phyloP scores from a whole-genome alignment of 2,329 filamentous ascomycete genomes.

The Ophiostoma quercus region DNA sequence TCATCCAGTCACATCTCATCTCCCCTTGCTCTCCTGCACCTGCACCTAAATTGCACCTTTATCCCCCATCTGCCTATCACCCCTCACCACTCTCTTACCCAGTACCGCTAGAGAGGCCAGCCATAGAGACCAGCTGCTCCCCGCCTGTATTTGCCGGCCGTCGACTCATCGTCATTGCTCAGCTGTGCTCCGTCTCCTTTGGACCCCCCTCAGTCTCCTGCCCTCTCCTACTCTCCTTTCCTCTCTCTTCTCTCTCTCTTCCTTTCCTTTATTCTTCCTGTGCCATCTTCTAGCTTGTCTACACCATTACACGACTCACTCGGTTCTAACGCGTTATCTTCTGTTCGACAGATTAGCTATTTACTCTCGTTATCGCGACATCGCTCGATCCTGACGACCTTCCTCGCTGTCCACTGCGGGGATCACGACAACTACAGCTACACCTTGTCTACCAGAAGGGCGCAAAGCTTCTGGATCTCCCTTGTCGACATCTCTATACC shows the following conservation, averaged over 20 bases:
- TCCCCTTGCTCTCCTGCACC: constrained; percentile 19
- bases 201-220: not conserved
- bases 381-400: not conserved
- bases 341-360: not conserved
- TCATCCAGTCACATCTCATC: constrained; percentile 21
- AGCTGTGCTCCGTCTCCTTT: not conserved
- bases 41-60: constrained; percentile 4
- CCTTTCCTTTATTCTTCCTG: not conserved
- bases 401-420: not conserved
- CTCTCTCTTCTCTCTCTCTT: not conserved
- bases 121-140: not conserved
- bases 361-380: constrained; percentile 4
- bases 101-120: constrained; percentile 7
- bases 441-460: not conserved
- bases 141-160: constrained; percentile 8
- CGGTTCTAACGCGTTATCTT: not conserved
- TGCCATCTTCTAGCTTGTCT: not conserved
- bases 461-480: not conserved
- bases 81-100: not conserved
- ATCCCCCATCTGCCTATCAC: not conserved
- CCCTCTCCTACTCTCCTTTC: not conserved
- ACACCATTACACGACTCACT: not conserved
- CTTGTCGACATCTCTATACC: not conserved
- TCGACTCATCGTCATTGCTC: constrained; percentile 4
- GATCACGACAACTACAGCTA: not conserved